Evolutionary conservation across 805 yeast genomes (phyloP), one percentile per base, ranked within the genome.

Genomic region (Cyberlindnera nakhonratchasimensis): DNA sequence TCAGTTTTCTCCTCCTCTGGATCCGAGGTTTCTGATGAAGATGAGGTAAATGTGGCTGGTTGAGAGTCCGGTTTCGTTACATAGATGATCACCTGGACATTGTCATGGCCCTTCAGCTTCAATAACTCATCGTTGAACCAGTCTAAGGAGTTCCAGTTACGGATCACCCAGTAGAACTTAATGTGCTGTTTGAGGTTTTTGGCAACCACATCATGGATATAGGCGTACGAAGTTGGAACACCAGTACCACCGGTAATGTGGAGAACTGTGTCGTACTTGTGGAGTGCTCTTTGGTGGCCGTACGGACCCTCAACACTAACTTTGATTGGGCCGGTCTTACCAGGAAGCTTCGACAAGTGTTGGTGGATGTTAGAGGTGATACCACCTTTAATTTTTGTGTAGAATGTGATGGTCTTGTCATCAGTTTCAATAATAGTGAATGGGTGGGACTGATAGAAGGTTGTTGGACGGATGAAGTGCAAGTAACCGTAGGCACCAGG

Each of bases 381-480:
- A 54, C 87, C 88, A 24, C 74, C 72, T 58, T 78, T 77, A 36
- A 70, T 74, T 57, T 74, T 77, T 46, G 76, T 67, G 50, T 62
- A 69, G 46, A 75, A 65, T 3, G 67, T 64, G 21, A 77, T 59
- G 38, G 63, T 61, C 48, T 63, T 62, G 28, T 64, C 65, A 39
- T 55, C 56, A 5, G 71, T 59, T 40, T 71, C 71, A 32, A 75
- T 67, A 20, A 76, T 62, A 4, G 91, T 80, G 62, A 86, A 83
- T 12, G 91, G 91, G 57, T 83, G 88, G 6, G 82, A 76, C 58
- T 83, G 87, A 78, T 80, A 80, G 59, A 81, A 78, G 29, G 73
- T 63, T 2, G 63, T 55, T 19, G 73, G 66, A 31, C 72, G 64
- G 40, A 80, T 49, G 58, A 80, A 79, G 61, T 80, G 74, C 33